Evolutionary conservation across 2,329 filamentous ascomycete genomes (phyloP), one percentile per base, ranked within the genome.

Genomic region (Esteya vermicola): DNA sequence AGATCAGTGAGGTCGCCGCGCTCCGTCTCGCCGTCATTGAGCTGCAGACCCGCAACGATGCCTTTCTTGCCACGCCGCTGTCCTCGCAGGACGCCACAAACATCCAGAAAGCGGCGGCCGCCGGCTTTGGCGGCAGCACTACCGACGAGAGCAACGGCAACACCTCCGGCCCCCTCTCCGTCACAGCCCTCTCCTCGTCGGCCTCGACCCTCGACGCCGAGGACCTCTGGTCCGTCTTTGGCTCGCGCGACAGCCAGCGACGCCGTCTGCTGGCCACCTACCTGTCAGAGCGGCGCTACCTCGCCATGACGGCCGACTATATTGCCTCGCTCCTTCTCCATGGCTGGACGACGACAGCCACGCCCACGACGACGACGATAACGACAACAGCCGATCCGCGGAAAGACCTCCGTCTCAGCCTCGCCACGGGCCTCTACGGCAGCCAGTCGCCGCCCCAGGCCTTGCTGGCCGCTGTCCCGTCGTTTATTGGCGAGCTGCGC

Each of bases 11-110:
- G 56, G 65, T 91, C 33, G 75, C 80, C 12, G 86, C 89, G 21
- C 65, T 98, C 51, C 75, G 91, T 44, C 68, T 93, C 33, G 79
- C 79, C 3, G 64, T 93, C 7, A 62, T 91, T 34, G 91, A 96
- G 67, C 83, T 81, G 67, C 89, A 96, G 60, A 74, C 72, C 47
- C 75, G 85, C 27, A 66, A 85, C n/a, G 68, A 75, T n/a, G 68
- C 69, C 34, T 78, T 86, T 50, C 70, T 95, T 2, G 66, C 77
- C 32, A 72, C 72, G 13, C 75, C 77, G 1, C 74, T 89, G 42
- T 85, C 84, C 1, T 77, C 79, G 35, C 84, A 91, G 50, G 85
- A 93, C 63, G 67, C 77, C 14, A 70, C 78, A 41, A 86, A 84
- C 51, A 62, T 93, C 34, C 78, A 82, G 51, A 81, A 82, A 51